Base-by-base conservation (phyloP, 1,284 basidiomycete species). In the Paramarasmius palmivorus region DNA sequence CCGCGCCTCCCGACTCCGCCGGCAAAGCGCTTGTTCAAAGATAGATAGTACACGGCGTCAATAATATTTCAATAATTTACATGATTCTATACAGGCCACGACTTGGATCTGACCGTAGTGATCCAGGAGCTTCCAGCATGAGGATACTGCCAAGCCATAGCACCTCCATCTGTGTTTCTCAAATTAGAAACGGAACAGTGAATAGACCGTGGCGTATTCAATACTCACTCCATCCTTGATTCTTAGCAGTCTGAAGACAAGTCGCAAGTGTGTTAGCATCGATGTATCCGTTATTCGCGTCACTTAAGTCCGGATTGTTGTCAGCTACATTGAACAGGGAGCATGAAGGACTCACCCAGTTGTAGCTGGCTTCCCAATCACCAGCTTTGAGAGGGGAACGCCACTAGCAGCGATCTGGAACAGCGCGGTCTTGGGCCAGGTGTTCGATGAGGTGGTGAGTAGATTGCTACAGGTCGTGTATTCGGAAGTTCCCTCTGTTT, bases 391-490 rank as follows among this genome's bases (percentile, higher is more conserved):
- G 45, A 82, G 63, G 2, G 73, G 62, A 4, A 87, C 75, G 35
- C 83, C 83, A 44, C 70, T 77, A 3, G 74, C 73, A 9, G 78
- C 73, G 59, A 88, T 88, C 65, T 88, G 75, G 72, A 88, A 87
- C n/a, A 88, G 51, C 10, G 73, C 61, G 2, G 73, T 66, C 25
- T 72, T 50, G 6, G 83, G 83, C 74, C 75, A 86, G 17, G 70
- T 69, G 59, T 66, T 70, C 23, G 77, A 78, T 2, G 82, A 82
- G 12, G 72, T 66, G 48, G 73, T 81, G 48, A 87, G 74, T 45
- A 87, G 77, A 37, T 70, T 70, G 51, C 61, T 63, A 65, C 82
- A 86, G 49, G 78, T 82, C 26, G 79, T 82, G 67, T 85, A 85
- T 64, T 83, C 81, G 40, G 64, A 68, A 10, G 70, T 65, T 22